A percentile compares a stretch with the other conserved stretches of the same genome.
These are phyloP conservation scores for Kodamaea laetipori DNA, from an alignment of 805 yeast species.

Conservation along the genomic window DNA sequence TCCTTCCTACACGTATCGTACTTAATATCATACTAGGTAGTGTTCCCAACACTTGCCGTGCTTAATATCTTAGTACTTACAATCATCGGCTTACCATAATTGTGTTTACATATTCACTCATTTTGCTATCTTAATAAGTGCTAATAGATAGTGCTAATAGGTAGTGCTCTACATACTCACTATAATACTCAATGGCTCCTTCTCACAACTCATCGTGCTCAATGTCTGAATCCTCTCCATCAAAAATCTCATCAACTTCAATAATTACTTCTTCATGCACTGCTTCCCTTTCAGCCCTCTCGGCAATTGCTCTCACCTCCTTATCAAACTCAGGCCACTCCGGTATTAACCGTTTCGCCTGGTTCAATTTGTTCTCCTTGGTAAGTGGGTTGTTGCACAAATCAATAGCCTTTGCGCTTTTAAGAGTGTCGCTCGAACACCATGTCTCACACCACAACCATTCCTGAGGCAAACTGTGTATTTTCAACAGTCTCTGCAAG, in stretches of 20 bases:
- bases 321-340: constrained; percentile 75
- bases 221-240: constrained; percentile 12
- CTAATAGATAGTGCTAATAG: too few relatives aligned
- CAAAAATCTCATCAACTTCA: constrained; percentile 13
- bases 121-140: too few relatives aligned
- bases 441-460: constrained; percentile 96
- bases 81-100: too few relatives aligned
- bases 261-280: constrained; percentile 5
- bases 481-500: constrained; percentile 66
- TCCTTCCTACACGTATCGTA: too few relatives aligned
- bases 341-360: constrained; percentile 74
- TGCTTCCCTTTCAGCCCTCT: constrained; percentile 14
- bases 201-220: constrained; percentile 17
- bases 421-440: constrained; percentile 68
- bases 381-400: constrained; percentile 83
- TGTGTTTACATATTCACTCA: too few relatives aligned
- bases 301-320: constrained; percentile 36
- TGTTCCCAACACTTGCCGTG: too few relatives aligned
- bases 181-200: too few relatives aligned
- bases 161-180: too few relatives aligned
- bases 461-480: constrained; percentile 72
- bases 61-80: too few relatives aligned
- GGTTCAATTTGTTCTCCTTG: constrained; percentile 72
- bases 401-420: constrained; percentile 75
- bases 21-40: too few relatives aligned